Conservation (phyloP, 257 asterid species). For the Misopates orontium region DNA sequence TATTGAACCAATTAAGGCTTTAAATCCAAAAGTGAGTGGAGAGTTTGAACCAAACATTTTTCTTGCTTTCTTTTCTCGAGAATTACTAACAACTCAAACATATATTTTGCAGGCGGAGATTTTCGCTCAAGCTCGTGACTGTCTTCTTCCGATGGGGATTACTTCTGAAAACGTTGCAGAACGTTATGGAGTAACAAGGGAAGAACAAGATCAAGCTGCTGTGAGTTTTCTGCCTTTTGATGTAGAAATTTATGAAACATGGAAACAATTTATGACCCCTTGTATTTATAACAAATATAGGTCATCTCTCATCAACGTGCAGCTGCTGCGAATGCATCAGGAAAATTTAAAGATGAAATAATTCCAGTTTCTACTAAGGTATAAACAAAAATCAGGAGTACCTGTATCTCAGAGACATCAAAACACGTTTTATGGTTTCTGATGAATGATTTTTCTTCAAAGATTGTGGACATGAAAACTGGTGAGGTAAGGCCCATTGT, state of each 20-base stretch:
- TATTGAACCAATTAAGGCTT: slow-evolving; percentile 27
- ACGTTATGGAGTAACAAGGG: slow-evolving; percentile 77
- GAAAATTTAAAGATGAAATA: slow-evolving; percentile 87
- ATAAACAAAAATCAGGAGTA: slow-evolving; percentile 12
- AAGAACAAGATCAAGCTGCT: slow-evolving; percentile 94
- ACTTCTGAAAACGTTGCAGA: slow-evolving; percentile 94
- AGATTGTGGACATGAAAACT: slow-evolving; percentile 73
- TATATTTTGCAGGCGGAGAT: slow-evolving; percentile 45
- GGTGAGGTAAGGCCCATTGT: slow-evolving; percentile 66
- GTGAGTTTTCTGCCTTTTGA: slow-evolving; percentile 41
- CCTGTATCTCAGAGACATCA: neutral
- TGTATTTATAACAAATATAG: slow-evolving; percentile 38
- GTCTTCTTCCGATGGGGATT: slow-evolving; percentile 91
- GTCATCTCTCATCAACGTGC: slow-evolving; percentile 86
- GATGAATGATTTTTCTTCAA: slow-evolving; percentile 23
- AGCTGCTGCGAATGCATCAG: slow-evolving; percentile 80
- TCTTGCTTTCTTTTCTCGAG: neutral
- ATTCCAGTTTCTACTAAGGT: slow-evolving; percentile 88
- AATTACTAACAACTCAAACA: neutral
- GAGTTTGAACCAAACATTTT: neutral
- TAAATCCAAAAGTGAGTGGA: slow-evolving; percentile 66
- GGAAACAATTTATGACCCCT: slow-evolving; percentile 16
- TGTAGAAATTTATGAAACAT: neutral
- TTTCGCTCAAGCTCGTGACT: slow-evolving; percentile 72
- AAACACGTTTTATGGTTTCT: neutral